Evolutionary conservation across 75 land plant species (phyloP).

Genomic region (Gnetum montanum): DNA sequence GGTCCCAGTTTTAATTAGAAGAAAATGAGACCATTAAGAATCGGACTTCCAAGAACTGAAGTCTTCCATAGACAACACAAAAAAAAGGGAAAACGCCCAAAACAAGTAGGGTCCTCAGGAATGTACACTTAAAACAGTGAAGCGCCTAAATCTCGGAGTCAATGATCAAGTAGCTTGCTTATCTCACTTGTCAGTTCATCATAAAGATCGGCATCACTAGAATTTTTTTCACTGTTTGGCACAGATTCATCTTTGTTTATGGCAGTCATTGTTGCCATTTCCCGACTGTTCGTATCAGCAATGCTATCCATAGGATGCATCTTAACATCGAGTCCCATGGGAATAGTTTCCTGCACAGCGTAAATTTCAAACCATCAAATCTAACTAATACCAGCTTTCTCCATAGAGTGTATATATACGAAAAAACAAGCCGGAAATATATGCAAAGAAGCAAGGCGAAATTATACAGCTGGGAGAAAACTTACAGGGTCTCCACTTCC

Average conservation of each 20-base stretch:
- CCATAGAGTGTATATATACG: too few relatives aligned
- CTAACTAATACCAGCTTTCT: too few relatives aligned
- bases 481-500: conserved; percentile 81
- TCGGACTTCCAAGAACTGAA: conserved; percentile 2
- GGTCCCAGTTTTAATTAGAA: neutral
- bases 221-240: neutral
- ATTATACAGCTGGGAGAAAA: too few relatives aligned
- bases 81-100: neutral
- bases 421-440: too few relatives aligned
- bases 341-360: neutral
- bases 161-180: conserved; percentile 9
- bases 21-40: conserved; percentile 6
- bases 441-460: too few relatives aligned
- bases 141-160: neutral
- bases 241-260: conserved; percentile 3
- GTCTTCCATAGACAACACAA: neutral
- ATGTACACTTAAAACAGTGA: neutral
- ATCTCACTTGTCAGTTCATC: conserved; percentile 5
- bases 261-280: neutral
- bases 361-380: too few relatives aligned
- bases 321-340: conserved; percentile 6
- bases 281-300: neutral
- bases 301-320: neutral
- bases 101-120: neutral
- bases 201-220: neutral